Base-by-base conservation (phyloP, 352 stramenopile genomes). In the Globisporangium yorkense region DNA sequence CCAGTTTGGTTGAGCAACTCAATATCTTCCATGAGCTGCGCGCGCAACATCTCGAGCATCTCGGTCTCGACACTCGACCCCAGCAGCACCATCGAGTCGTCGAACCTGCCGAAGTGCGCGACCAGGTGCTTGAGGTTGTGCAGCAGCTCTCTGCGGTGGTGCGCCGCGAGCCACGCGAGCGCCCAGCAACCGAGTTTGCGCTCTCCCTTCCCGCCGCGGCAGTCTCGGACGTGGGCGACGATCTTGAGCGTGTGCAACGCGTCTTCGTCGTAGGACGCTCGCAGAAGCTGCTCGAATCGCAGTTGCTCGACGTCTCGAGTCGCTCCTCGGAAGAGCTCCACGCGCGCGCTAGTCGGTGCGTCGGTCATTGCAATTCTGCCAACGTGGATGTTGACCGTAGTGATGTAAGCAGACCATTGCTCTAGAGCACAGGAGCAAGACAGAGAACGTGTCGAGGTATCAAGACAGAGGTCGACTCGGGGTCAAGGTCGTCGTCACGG, bases 181-280 rank as follows among this genome's bases (percentile, higher is more conserved):
- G 66, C 67, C 16, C 51, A 55, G 13, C 72, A 72, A 7, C 63
- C 70, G 10, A 79, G 51, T 6, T 57, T 20, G 15, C 75, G 72
- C 51, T 84, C 72, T 47, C 74, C 74, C 54, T 80, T 81, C 51
- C 74, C 74, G 21, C 65, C 65, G 33, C 74, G 72, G 41, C 65
- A 71, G 62, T 82, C 74, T 13, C 74, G 71, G 5, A 81, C 50
- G 63, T 82, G 74, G 24, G 74, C 74, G 2, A 80, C 52, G 24
- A 84, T 51, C 67, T 80, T 84, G 54, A 84, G 67, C 44, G 72
- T 84, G 59, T 81, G 70, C 29, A 82, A 60, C 18, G 74, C 43
- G 46, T 82, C 61, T 51, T 84, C 67, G 5, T 48, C 54, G 59
- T 72, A 82, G 39, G 74, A 80, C 2, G 68, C 63, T 5, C 61